These are phyloP conservation scores for Chaetomium fimeti DNA, from an alignment of 495 filamentous ascomycete species.

Conservation along the genomic window DNA sequence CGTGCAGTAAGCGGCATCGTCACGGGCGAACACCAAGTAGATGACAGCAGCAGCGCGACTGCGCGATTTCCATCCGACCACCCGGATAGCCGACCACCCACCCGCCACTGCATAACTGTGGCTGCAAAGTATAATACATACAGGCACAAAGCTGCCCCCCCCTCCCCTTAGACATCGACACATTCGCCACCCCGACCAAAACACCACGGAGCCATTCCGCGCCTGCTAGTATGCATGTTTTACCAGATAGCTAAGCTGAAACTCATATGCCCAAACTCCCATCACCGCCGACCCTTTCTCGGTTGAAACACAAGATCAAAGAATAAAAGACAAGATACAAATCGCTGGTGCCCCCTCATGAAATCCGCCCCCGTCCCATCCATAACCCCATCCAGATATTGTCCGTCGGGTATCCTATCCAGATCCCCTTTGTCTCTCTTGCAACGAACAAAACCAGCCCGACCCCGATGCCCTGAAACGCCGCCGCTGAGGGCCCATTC, in stretches of 20 bases:
- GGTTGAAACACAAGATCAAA: not conserved
- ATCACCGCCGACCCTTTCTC: not conserved
- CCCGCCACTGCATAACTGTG: not conserved
- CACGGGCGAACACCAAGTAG: not conserved
- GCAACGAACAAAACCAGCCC: constrained; percentile 1
- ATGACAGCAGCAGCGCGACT: not conserved
- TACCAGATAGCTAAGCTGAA: constrained; percentile 7
- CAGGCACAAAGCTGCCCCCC: not conserved
- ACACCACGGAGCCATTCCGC: not conserved
- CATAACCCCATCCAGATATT: no score
- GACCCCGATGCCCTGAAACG: constrained; percentile 9
- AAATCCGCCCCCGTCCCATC: not conserved
- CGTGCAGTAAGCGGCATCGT: not conserved
- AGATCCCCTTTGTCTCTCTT: not conserved
- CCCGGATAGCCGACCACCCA: not conserved
- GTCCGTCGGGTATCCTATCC: constrained; percentile 5
- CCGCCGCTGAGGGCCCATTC: constrained; percentile 5
- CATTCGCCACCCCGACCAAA: not conserved
- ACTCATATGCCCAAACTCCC: constrained; percentile 6
- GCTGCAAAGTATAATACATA: not conserved
- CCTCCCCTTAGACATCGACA: not conserved
- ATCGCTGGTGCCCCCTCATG: not conserved
- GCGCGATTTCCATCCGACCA: not conserved
- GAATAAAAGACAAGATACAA: not conserved
- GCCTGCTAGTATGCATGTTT: constrained; percentile 7